Percentiles rank a stretch among this genome's conserved stretches.
phyloP scores from a whole-genome alignment of 768 basidiomycete species.

The Lactarius trivialis region DNA sequence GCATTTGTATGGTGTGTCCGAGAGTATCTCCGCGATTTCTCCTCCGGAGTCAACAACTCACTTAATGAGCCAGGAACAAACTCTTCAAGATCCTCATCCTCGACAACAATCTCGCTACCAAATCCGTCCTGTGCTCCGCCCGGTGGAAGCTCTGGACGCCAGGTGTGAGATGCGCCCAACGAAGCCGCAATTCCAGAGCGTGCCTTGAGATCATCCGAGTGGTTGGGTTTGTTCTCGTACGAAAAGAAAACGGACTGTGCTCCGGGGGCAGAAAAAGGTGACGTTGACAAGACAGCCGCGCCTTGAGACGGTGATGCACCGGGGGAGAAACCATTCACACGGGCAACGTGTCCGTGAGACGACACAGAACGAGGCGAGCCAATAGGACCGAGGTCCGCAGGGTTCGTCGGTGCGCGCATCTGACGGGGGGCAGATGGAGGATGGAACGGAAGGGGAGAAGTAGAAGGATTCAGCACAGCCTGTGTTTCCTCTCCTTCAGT shows the following conservation, averaged over 20 bases:
- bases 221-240: constrained; percentile 27
- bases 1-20: constrained; percentile 49
- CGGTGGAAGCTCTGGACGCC: constrained; percentile 28
- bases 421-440: constrained; percentile 44
- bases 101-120: constrained; percentile 38
- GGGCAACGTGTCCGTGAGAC: constrained; percentile 31
- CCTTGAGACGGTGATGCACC: constrained; percentile 48
- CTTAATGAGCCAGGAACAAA: constrained; percentile 84
- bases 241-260: constrained; percentile 49
- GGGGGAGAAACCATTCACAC: constrained; percentile 46
- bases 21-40: constrained; percentile 75
- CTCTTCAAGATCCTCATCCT: constrained; percentile 79
- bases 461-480: constrained; percentile 25
- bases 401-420: constrained; percentile 33
- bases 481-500: constrained; percentile 11
- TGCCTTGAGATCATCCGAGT: constrained; percentile 33
- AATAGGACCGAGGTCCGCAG: constrained; percentile 71
- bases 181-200: constrained; percentile 56
- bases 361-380: constrained; percentile 57
- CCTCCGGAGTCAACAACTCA: constrained; percentile 85
- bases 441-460: constrained; percentile 49
- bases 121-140: constrained; percentile 10
- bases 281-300: constrained; percentile 43
- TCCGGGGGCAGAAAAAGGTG: constrained; percentile 75
- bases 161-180: constrained; percentile 49